Conservation (phyloP, 2,329 filamentous ascomycete species). For the Aureobasidium sp. region DNA sequence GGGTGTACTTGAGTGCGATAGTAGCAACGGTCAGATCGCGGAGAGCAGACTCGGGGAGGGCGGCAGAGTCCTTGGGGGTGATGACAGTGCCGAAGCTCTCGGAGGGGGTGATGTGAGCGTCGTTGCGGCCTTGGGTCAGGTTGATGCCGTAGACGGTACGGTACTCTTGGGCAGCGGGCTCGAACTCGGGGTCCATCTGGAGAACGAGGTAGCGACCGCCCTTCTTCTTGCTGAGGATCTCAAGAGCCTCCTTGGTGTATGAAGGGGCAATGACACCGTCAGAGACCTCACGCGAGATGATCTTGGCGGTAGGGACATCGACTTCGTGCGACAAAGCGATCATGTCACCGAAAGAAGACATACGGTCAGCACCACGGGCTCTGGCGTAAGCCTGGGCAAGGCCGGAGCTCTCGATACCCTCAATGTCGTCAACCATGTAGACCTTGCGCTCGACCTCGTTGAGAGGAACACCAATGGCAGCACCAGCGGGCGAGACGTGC, state of each 20-base stretch:
- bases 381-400: slow-evolving; percentile 94
- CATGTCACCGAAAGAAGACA: slow-evolving; percentile 97
- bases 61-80: slow-evolving; percentile 66
- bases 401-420: slow-evolving; percentile 73
- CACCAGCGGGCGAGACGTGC: slow-evolving; percentile 94
- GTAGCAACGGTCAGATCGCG: slow-evolving; percentile 91
- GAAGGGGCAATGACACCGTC: slow-evolving; percentile 91
- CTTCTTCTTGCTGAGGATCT: slow-evolving; percentile 96
- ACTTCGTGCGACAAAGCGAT: slow-evolving; percentile 88
- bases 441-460: slow-evolving; percentile 86
- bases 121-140: slow-evolving; percentile 86
- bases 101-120: slow-evolving; percentile 72
- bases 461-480: slow-evolving; percentile 84
- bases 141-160: slow-evolving; percentile 86
- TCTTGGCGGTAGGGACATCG: slow-evolving; percentile 88
- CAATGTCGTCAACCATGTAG: slow-evolving; percentile 96
- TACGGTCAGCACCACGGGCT: slow-evolving; percentile 89
- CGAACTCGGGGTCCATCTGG: slow-evolving; percentile 84
- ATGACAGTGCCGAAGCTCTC: slow-evolving; percentile 77
- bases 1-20: slow-evolving; percentile 96
- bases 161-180: slow-evolving; percentile 64
- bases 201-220: slow-evolving; percentile 93
- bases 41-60: slow-evolving; percentile 68
- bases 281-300: slow-evolving; percentile 95
- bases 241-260: slow-evolving; percentile 76